Percentiles rank a stretch among this genome's conserved stretches.
phyloP scores from a whole-genome alignment of 257 asterid genomes.

The Nicotiana obtusifolia region DNA sequence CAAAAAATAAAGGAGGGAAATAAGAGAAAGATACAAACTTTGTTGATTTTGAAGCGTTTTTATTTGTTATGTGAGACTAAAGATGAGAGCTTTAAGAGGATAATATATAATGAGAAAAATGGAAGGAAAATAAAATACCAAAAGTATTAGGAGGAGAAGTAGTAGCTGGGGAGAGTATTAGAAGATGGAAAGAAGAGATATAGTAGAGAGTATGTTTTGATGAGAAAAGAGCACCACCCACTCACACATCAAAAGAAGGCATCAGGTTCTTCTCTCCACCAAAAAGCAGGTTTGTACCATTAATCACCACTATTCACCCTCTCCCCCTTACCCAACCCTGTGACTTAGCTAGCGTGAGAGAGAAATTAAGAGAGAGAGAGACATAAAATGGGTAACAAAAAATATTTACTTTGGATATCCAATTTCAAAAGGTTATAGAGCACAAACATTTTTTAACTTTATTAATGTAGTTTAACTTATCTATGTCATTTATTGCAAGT shows the following conservation, averaged over 20 bases:
- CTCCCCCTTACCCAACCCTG: neutral
- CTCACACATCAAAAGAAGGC: slow-evolving; percentile 71
- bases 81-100: neutral
- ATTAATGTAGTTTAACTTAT: too few relatives aligned
- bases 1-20: neutral
- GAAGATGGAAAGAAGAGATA: slow-evolving; percentile 10
- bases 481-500: too few relatives aligned
- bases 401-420: too few relatives aligned
- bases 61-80: neutral
- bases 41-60: neutral
- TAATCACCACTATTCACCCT: slow-evolving; percentile 19
- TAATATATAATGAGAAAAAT: neutral
- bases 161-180: slow-evolving; percentile 13
- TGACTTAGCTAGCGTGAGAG: too few relatives aligned
- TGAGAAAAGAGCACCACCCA: slow-evolving; percentile 66
- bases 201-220: slow-evolving; percentile 12
- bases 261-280: slow-evolving; percentile 66
- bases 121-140: neutral
- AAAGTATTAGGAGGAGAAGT: neutral
- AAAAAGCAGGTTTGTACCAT: slow-evolving; percentile 48
- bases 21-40: neutral
- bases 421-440: too few relatives aligned
- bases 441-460: too few relatives aligned
- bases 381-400: too few relatives aligned
- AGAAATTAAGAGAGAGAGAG: too few relatives aligned